phyloP scores from a whole-genome alignment of 257 asterid species.

The Solanum bulbocastanum region DNA sequence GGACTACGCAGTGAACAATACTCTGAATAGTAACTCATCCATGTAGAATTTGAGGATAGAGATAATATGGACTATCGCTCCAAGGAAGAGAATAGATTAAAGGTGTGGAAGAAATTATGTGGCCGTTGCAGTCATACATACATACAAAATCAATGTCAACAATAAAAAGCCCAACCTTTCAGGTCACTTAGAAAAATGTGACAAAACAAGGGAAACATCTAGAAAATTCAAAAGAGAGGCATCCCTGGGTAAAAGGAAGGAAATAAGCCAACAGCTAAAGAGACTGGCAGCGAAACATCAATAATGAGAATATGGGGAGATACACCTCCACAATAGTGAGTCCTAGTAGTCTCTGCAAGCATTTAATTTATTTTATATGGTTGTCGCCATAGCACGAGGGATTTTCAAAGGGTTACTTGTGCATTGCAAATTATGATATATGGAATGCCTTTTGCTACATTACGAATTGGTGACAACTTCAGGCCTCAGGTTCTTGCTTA shows the following conservation, averaged over 20 bases:
- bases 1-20: too few relatives aligned
- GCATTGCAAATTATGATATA: not conserved
- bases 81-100: not conserved
- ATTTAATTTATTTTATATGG: not conserved
- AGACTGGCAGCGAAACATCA: not conserved
- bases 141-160: not conserved
- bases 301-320: not conserved
- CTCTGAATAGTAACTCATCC: too few relatives aligned
- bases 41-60: not conserved
- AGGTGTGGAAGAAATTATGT: not conserved
- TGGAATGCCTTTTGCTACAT: not conserved
- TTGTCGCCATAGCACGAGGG: not conserved
- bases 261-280: not conserved
- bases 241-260: not conserved
- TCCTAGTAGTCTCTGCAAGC: not conserved
- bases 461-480: not conserved
- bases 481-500: not conserved
- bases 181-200: not conserved
- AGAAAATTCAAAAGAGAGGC: not conserved
- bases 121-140: not conserved
- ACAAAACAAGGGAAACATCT: not conserved
- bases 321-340: not conserved
- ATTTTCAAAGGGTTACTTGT: not conserved
- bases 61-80: not conserved
- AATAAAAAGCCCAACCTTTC: not conserved